Base-by-base conservation (phyloP, 208 protist genomes). In the Trypanosoma avium region DNA sequence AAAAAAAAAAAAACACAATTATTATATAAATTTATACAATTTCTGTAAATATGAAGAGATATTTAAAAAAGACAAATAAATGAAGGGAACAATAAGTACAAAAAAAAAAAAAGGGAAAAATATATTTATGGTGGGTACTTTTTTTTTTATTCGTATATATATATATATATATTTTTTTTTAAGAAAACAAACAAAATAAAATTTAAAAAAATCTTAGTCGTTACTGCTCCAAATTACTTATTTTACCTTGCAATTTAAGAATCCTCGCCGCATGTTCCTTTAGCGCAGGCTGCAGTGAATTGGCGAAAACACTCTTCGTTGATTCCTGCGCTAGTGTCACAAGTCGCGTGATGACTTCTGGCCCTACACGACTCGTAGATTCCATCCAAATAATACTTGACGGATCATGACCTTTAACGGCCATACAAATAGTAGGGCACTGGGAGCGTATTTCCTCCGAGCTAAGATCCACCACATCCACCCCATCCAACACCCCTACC, bases 311-410 rank as follows among this genome's bases (percentile, higher is more conserved):
- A 17, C 59, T 56, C 22, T 52, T 30, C 6, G 81, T 76, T 5
- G 67, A 58, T 55, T 90, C 56, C 55, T 90, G 75, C 4, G 86
- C 86, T 26, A 61, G 55, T 62, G 70, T 63, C 21, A 95, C 70
- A 46, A 95, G 75, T 58, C 70, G 56, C 15, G 47, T 61, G 43
- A 85, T 67, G 4, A 76, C 64, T 9, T 92, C 86, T 24, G 81
- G 69, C 0, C 79, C 70, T 4, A 90, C 65, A 17, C 89, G 81
- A 19, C 83, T 81, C 1, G 70, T 73, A 24, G 84, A 87, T 61
- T 93, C 84, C 60, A 92, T 75, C 86, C 89, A 95, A 22, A 95
- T 66, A 35, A 95, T 89, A 26, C 81, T 79, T 9, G 66, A 60
- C 10, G 77, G 69, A 55, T 88, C 77, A 62, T 92, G 85, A 2